Conservation (phyloP, 2,329 filamentous ascomycete species). For the Cercospora janseana region DNA sequence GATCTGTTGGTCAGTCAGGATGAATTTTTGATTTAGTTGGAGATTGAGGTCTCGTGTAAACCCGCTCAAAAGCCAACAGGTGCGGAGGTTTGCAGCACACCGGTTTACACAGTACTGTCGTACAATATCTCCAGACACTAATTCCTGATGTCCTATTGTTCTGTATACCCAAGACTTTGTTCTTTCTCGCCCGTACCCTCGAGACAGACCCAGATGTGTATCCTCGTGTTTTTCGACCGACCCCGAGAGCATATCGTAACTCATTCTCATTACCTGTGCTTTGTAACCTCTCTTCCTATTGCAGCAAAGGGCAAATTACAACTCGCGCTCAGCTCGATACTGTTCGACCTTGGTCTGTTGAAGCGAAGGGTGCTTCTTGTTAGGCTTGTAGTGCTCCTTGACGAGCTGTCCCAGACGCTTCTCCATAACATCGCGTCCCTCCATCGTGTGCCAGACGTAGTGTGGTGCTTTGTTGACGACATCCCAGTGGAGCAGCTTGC, state of each 20-base stretch:
- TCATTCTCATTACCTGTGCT: background rate
- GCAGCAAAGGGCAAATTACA: background rate
- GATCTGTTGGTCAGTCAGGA: conserved; percentile 39
- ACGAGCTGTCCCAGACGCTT: conserved; percentile 72
- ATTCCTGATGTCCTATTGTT: background rate
- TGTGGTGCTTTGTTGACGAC: conserved; percentile 81
- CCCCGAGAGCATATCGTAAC: background rate
- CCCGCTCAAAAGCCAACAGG: no score
- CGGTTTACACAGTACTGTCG: no score
- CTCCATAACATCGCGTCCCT: conserved; percentile 74
- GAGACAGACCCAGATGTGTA: background rate
- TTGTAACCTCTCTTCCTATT: background rate
- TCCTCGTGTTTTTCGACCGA: background rate
- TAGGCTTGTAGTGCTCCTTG: conserved; percentile 32
- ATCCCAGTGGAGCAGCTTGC: conserved; percentile 79
- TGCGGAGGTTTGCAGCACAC: no score
- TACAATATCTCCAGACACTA: background rate
- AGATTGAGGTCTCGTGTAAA: no score
- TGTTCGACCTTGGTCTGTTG: conserved; percentile 8
- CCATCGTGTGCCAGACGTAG: conserved; percentile 74
- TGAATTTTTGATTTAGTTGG: conserved; percentile 17
- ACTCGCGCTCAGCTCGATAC: conserved; percentile 9
- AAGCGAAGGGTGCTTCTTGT: conserved; percentile 2
- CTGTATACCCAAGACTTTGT: background rate
- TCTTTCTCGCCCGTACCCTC: background rate